Evolutionary conservation across 495 filamentous ascomycete genomes (phyloP), one percentile per base, ranked within the genome.

Genomic region (Aeminium ludgeri): DNA sequence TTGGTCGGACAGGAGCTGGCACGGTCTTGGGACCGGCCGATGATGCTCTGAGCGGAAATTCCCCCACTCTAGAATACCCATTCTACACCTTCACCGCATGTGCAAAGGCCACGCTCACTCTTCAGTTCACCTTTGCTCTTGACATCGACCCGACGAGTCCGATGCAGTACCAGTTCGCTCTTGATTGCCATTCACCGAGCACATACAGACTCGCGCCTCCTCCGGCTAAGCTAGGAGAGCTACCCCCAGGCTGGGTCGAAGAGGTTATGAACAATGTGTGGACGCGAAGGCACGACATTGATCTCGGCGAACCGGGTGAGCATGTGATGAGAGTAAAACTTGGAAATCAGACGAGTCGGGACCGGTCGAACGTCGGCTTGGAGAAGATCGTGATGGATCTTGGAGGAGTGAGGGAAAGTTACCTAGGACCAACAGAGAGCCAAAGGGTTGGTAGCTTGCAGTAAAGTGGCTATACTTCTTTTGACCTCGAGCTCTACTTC

Each of bases 341-440:
- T 78, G 37, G 71, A 78, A 25, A 25, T 4, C 4, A 25, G 8
- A 8, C 3, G 8, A 3, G 23, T 25, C 4, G 23, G 23, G 23
- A 25, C 23, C 8, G 23, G 60, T 66, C 74, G 30, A 72, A 71
- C 17, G 59, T 82, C 1, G 61, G 79, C 11, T 61, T 84, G 36
- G 72, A 82, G 60, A 82, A 79, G 60, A 60, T 81, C 23, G 61
- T 80, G 6, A 36, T 82, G 3, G 64, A 84, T 56, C 46, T 84
- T 35, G 79, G 78, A 0, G 78, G 77, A n/a, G 71, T 80, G 6
- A 59, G 70, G 36, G 55, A 60, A 18, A 74, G 69, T 37, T 82
- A 80, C 55, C 54, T 82, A 29, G 79, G 78, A 1, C 78, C 79
- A 38, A 74, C 77, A 2, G 75, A 79, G 68, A 78, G 73, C n/a